phyloP scores from a whole-genome alignment of 306 rosid genomes.

The Dryas octopetala region DNA sequence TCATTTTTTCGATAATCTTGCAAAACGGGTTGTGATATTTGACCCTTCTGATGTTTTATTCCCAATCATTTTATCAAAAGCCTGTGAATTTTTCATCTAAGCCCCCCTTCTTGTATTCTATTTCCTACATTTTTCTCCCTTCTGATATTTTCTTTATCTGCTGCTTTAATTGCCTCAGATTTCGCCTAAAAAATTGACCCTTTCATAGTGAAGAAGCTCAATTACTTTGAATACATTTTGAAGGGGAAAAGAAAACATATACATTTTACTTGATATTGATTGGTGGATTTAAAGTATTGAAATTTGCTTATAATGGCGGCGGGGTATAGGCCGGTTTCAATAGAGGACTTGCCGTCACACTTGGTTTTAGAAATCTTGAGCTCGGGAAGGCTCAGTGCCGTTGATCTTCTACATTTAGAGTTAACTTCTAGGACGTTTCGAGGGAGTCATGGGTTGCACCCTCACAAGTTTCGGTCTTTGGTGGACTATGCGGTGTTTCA shows the following conservation, averaged over 20 bases:
- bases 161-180: constrained; percentile 46
- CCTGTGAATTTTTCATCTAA: constrained; percentile 47
- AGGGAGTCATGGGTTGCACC: constrained; percentile 41
- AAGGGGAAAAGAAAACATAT: background rate
- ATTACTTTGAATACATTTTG: background rate
- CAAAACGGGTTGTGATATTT: constrained; percentile 20
- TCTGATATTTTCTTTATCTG: constrained; percentile 56
- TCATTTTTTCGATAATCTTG: background rate
- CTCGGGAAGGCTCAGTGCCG: constrained; percentile 66
- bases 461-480: constrained; percentile 70
- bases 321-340: constrained; percentile 31
- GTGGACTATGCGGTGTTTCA: constrained; percentile 76
- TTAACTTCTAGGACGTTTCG: constrained; percentile 66
- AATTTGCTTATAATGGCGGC: constrained; percentile 30
- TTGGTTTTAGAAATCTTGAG: constrained; percentile 72
- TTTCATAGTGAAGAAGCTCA: background rate
- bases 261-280: background rate
- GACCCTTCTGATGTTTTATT: constrained; percentile 78
- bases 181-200: constrained; percentile 48
- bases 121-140: constrained; percentile 71
- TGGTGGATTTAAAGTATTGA: background rate
- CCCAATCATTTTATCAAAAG: constrained; percentile 53
- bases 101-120: constrained; percentile 56
- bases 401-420: constrained; percentile 76
- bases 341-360: constrained; percentile 62